Conservation (phyloP, 345 rosid genomes). For the Populus ilicifolia region DNA sequence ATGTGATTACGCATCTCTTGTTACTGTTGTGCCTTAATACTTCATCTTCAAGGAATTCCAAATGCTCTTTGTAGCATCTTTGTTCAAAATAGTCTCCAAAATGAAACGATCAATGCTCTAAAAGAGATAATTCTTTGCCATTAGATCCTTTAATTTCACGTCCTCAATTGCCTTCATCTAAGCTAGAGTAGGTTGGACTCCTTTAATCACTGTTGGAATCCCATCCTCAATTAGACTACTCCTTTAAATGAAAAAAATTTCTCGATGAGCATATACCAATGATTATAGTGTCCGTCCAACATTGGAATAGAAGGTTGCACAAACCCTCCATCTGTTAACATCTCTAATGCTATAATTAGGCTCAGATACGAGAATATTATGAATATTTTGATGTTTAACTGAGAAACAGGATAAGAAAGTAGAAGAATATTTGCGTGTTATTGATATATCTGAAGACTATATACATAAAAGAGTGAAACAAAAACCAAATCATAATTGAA, state of each 20-base stretch:
- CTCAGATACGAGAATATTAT: too few species aligned
- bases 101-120: neutral
- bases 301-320: too few species aligned
- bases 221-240: neutral
- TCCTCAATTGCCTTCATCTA: neutral
- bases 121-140: neutral
- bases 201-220: neutral
- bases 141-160: neutral
- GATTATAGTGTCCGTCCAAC: too few species aligned
- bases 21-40: neutral
- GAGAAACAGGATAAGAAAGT: too few species aligned
- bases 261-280: neutral
- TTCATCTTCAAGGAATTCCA: neutral
- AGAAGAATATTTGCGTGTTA: accelerated
- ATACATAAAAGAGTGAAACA: neutral
- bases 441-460: too few species aligned
- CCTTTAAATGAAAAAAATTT: too few species aligned
- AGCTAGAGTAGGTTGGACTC: neutral
- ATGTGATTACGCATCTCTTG: neutral
- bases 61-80: neutral
- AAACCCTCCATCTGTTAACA: too few species aligned
- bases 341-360: too few species aligned
- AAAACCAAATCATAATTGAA: too few species aligned
- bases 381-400: neutral
- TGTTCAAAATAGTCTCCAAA: too few species aligned